Evolutionary conservation across 2,329 filamentous ascomycete genomes (phyloP), one percentile per base, ranked within the genome.

Genomic region (Trichoderma sp.): DNA sequence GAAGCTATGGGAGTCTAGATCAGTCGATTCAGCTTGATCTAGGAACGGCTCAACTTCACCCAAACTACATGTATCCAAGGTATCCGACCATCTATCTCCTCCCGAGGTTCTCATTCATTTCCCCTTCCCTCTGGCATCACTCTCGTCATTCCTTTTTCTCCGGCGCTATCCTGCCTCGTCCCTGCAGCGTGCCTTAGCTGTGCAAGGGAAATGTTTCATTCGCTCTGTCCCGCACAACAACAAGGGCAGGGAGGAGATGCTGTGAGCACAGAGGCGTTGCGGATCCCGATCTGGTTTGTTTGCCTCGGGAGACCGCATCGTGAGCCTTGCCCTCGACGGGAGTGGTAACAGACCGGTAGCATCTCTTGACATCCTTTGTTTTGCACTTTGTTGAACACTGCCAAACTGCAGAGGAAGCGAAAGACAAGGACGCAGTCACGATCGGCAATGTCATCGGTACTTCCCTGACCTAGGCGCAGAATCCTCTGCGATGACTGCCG

Each of bases 151-250:
- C 21, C 21, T 24, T 3, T 61, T 43, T 52, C 58, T 44, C 48
- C 50, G 47, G 48, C 57, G 57, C 57, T 51, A 60, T 51, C 43
- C 15, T 21, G 59, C 50, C 34, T 45, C 43, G 59, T 47, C 59
- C 59, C 59, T 63, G 59, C 59, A 63, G 59, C 59, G 39, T 63
- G 59, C 50, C 59, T 63, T 30, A 44, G 48, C 50, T 55, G 59
- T 63, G 59, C 59, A 55, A 63, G 59, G 59, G 59, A 62, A 52
- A 54, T 43, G 59, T 54, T 55, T 61, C 58, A 52, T 55, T 59
- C 34, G 26, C 26, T 10, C 43, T 39, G 56, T 34, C 41, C 44
- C 50, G 44, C 59, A 30, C 59, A 47, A 60, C 59, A 47, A 60
- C 50, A 63, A 63, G 50, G 34, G 3, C 5, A 39, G 34, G 34